Conservation (phyloP, 331 rosid species). For the Rosa hybrid region DNA sequence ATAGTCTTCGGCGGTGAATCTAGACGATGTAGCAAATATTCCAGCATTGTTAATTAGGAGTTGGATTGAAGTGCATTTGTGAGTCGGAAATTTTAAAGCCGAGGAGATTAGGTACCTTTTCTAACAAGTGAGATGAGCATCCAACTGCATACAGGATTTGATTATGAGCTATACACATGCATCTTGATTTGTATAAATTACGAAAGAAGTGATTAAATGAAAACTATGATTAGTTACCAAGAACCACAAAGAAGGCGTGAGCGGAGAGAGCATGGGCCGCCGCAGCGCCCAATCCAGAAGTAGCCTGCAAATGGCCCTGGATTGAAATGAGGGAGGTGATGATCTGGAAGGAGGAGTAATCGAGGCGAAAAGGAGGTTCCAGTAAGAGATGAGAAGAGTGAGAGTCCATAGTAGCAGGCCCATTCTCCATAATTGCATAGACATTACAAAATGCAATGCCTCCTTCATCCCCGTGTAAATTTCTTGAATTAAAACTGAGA, state of each 20-base stretch:
- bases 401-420: slow-evolving; percentile 51
- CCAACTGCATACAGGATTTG: slow-evolving; percentile 69
- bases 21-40: slow-evolving; percentile 72
- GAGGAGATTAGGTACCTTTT: slow-evolving; percentile 43
- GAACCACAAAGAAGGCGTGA: slow-evolving; percentile 68
- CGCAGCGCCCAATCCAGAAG: slow-evolving; percentile 83
- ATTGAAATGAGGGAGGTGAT: slow-evolving; percentile 21
- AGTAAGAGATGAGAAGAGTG: slow-evolving; percentile 47
- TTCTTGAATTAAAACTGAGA: no score
- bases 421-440: no score
- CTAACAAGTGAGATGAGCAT: slow-evolving; percentile 57
- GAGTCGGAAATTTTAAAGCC: slow-evolving; percentile 39
- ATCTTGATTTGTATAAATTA: background rate
- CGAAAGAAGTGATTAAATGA: background rate
- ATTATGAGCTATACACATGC: slow-evolving; percentile 10
- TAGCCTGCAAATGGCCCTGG: slow-evolving; percentile 50
- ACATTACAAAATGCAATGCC: no score
- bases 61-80: slow-evolving; percentile 77
- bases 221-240: slow-evolving; percentile 43
- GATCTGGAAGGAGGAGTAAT: slow-evolving; percentile 35
- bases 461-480: no score
- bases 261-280: slow-evolving; percentile 67
- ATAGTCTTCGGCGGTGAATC: slow-evolving; percentile 70
- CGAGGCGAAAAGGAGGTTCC: slow-evolving; percentile 31
- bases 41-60: slow-evolving; percentile 87